A percentile compares a stretch with the other conserved stretches of the same genome.
Conservation (phyloP, 768 basidiomycete species). For the Termitomyces sp. region DNA sequence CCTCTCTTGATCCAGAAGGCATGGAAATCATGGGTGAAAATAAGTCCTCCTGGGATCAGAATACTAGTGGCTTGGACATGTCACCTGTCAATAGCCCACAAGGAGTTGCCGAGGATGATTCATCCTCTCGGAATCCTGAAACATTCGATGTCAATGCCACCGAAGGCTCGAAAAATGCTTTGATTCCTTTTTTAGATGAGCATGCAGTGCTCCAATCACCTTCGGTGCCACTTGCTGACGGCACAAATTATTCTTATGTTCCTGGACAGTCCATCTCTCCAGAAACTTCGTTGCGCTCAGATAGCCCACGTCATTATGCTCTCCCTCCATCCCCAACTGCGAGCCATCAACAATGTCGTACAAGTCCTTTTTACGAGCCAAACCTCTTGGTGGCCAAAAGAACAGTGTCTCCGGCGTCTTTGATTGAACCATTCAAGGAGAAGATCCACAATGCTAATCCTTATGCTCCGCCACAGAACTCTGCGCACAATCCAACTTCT, state of each 20-base stretch:
- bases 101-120: neutral
- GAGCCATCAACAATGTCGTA: slow-evolving; percentile 2
- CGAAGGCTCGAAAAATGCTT: neutral
- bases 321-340: slow-evolving; percentile 17
- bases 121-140: slow-evolving; percentile 3
- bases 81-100: neutral
- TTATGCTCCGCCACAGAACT: slow-evolving; percentile 3
- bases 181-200: neutral
- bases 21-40: neutral
- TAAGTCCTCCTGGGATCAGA: neutral
- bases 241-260: neutral
- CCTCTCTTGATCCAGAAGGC: neutral
- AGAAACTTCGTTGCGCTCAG: slow-evolving; percentile 1
- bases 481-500: neutral
- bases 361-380: slow-evolving; percentile 10
- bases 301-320: slow-evolving; percentile 11
- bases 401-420: slow-evolving; percentile 12
- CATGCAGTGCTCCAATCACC: neutral
- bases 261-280: neutral
- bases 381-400: slow-evolving; percentile 2
- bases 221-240: neutral
- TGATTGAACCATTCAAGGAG: slow-evolving; percentile 3
- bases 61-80: neutral
- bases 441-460: slow-evolving; percentile 2
- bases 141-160: neutral